Base-by-base conservation (phyloP, 2,329 filamentous ascomycete species). In the Penicillium sp. region DNA sequence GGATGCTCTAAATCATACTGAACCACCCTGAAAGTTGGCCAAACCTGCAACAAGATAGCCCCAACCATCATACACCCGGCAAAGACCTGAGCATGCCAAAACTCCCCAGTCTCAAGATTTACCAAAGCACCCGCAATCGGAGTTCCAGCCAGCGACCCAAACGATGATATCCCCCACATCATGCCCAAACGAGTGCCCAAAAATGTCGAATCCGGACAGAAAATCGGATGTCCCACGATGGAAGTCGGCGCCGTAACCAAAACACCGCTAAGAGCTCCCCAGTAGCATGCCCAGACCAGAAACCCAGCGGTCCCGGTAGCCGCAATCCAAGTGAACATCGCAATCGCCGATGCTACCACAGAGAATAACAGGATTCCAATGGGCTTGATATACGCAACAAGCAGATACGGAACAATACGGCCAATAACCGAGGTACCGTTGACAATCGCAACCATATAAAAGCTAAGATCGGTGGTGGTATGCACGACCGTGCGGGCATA, bases 341-440 rank as follows among this genome's bases (percentile, higher is more conserved):
- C 68, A 35, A 71, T 50, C 0, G 65, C 65, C 2, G 65, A 66
- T 3, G 64, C 68, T 0, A 60, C 42, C 1, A 64, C 61, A 2
- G 55, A 56, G 2, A 56, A 50, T 4, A 68, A 44, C 10, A 71
- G 31, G 36, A 69, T 65, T 5, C 55, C 45, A 10, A 68, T 66
- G 0, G 68, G 67, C 4, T 68, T 69, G 0, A 69, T 57, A 19
- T 64, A 66, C 4, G 56, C 44, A 4, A 65, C 78, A 5, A 82
- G 56, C 8, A 77, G 71, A 4, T 76, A 76, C 0, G 79, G 80
- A 0, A 80, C 63, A 1, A 82, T 69, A 7, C 82, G 76, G 0
- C 82, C 81, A 8, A 79, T 71, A 8, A 81, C 70, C 0, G 79
- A 79, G 0, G 77, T 75, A 1, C 76, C 79, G 64, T 83, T 83